Base-by-base conservation (phyloP, 139 green algal genomes). In the Parachlorella kessleri region DNA sequence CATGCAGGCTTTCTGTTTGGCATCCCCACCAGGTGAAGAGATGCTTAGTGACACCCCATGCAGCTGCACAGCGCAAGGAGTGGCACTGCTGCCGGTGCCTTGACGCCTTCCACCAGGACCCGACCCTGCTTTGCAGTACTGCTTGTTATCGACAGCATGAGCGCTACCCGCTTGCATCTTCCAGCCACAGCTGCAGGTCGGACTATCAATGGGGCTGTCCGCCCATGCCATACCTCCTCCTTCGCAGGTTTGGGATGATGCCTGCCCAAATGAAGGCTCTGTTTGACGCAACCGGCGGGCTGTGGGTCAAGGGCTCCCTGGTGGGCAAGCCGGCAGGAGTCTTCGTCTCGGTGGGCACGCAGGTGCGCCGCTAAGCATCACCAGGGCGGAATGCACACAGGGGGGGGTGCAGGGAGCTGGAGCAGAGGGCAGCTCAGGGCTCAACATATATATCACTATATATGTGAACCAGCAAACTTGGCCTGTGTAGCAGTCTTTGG, bases 1-100 rank as follows among this genome's bases (percentile, higher is more conserved):
- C n/a, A n/a, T n/a, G n/a, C n/a, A n/a, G 87, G 55, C 30, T 84
- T 90, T 32, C 24, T 92, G 40, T 93, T 93, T 36, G 86, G 86
- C 39, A 70, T 91, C 32, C 86, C 86, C 39, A 91, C 86, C 9
- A 70, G 77, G 33, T 72, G 23, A 41, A n/a, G n/a, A n/a, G n/a
- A n/a, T n/a, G n/a, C n/a, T n/a, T n/a, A n/a, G n/a, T n/a, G n/a
- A n/a, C n/a, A n/a, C n/a, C n/a, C n/a, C n/a, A n/a, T n/a, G n/a
- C n/a, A n/a, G n/a, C n/a, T n/a, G n/a, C n/a, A n/a, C n/a, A n/a
- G n/a, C n/a, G n/a, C n/a, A n/a, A n/a, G n/a, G n/a, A n/a, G n/a
- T n/a, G n/a, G n/a, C n/a, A n/a, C n/a, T n/a, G n/a, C n/a, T n/a
- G n/a, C n/a, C n/a, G n/a, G n/a, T n/a, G n/a, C n/a, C n/a, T n/a